These are phyloP conservation scores for Entophlyctis helioformis DNA, from an alignment of 192 early-diverging fungal species.

Conservation along the genomic window DNA sequence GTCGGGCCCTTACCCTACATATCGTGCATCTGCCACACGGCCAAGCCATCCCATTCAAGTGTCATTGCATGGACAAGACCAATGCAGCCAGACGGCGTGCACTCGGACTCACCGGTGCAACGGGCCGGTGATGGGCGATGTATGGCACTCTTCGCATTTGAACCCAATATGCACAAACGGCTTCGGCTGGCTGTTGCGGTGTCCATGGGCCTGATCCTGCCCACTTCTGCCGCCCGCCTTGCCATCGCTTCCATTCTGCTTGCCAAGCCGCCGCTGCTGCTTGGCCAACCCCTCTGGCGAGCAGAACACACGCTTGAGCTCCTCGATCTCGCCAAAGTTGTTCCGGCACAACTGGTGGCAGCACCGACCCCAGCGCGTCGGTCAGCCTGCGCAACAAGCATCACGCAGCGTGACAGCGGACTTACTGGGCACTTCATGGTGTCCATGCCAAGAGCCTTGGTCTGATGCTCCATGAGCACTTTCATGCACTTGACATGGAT, in stretches of 20 bases:
- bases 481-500: constrained; percentile 37
- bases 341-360: constrained; percentile 22
- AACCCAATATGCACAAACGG: constrained; percentile 3
- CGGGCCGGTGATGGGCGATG: constrained; percentile 17
- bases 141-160: constrained; percentile 14
- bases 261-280: too few species aligned
- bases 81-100: neutral
- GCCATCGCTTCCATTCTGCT: too few species aligned
- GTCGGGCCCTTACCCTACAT: neutral
- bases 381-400: neutral
- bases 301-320: constrained; percentile 14
- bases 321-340: constrained; percentile 21
- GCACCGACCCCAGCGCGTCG: neutral
- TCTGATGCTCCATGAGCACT: constrained; percentile 32
- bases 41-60: neutral
- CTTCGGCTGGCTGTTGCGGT: neutral
- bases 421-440: constrained; percentile 32
- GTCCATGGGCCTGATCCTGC: neutral
- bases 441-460: constrained; percentile 18
- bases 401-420: neutral
- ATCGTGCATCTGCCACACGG: constrained; percentile 13
- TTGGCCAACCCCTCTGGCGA: neutral
- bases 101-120: constrained; percentile 27
- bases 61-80: neutral
- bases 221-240: too few species aligned